These are phyloP conservation scores for Cymodocea nodosa DNA, from an alignment of 116 monocot species.

Conservation along the genomic window DNA sequence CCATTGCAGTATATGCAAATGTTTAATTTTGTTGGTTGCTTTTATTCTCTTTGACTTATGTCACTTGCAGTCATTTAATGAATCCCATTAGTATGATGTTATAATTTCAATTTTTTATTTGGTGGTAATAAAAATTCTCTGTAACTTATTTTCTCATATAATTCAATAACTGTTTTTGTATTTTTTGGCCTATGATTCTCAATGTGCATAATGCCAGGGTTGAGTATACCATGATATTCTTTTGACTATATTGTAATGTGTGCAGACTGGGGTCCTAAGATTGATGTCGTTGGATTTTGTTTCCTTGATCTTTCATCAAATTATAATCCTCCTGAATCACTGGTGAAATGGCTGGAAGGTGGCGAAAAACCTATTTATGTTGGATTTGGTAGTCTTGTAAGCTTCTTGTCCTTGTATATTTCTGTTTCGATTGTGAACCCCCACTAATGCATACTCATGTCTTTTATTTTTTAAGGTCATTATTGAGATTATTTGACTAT, in stretches of 20 bases:
- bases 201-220: neutral
- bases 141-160: too few relatives aligned
- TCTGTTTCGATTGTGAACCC: neutral
- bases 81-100: too few relatives aligned
- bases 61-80: too few relatives aligned
- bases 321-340: conserved; percentile 84
- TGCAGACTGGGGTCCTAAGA: conserved; percentile 95
- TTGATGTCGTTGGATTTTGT: conserved; percentile 99
- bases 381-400: conserved; percentile 98
- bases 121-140: too few relatives aligned
- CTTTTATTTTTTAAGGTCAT: neutral
- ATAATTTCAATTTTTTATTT: too few relatives aligned
- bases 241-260: neutral
- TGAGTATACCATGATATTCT: neutral
- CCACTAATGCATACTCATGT: neutral
- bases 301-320: conserved; percentile 98
- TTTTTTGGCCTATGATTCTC: neutral
- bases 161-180: too few relatives aligned
- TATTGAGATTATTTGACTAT: too few relatives aligned
- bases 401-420: conserved; percentile 21
- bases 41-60: too few relatives aligned
- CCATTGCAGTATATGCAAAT: too few relatives aligned
- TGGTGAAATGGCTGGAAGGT: conserved; percentile 83
- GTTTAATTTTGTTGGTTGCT: too few relatives aligned
- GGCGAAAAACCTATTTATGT: conserved; percentile 93